These are phyloP conservation scores for Thalassiosira hispida DNA, from an alignment of 352 stramenopile genomes.

Conservation along the genomic window DNA sequence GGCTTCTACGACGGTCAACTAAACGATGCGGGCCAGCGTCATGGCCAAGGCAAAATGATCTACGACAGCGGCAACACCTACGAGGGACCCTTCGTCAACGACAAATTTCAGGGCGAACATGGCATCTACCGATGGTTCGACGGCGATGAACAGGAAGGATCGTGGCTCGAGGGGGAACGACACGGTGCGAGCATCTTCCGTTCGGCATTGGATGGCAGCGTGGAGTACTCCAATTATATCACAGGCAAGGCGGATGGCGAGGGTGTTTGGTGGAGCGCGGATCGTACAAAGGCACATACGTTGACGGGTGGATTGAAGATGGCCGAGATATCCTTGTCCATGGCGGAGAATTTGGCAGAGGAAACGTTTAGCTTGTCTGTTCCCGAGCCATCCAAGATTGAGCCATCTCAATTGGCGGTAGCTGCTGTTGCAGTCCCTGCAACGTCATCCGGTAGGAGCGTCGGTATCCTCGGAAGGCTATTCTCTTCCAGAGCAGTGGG, in stretches of 20 bases:
- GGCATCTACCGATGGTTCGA: conserved; percentile 33
- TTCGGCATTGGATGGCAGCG: conserved; percentile 19
- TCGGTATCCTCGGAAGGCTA: conserved; percentile 14
- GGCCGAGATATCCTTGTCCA: conserved; percentile 14
- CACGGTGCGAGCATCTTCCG: conserved; percentile 30
- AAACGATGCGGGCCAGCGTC: not conserved
- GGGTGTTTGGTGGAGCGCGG: conserved; percentile 28
- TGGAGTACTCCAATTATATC: conserved; percentile 36
- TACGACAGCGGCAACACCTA: conserved; percentile 43
- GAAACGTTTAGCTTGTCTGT: conserved; percentile 26
- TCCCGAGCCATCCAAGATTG: not conserved
- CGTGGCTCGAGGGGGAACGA: conserved; percentile 16
- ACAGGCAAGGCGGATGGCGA: conserved; percentile 13
- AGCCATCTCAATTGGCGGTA: not conserved
- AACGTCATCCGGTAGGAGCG: not conserved
- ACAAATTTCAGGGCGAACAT: conserved; percentile 24
- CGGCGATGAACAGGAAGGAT: conserved; percentile 26
- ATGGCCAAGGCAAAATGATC: conserved; percentile 38
- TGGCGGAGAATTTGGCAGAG: conserved; percentile 29
- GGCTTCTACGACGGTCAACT: conserved; percentile 33
- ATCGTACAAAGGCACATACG: not conserved
- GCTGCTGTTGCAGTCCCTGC: not conserved
- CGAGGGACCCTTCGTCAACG: conserved; percentile 26
- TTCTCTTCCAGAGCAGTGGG: conserved; percentile 5
- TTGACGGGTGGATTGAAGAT: conserved; percentile 21